Evolutionary conservation across 805 yeast genomes (phyloP).

Genomic region (Ogataea populi-albae): DNA sequence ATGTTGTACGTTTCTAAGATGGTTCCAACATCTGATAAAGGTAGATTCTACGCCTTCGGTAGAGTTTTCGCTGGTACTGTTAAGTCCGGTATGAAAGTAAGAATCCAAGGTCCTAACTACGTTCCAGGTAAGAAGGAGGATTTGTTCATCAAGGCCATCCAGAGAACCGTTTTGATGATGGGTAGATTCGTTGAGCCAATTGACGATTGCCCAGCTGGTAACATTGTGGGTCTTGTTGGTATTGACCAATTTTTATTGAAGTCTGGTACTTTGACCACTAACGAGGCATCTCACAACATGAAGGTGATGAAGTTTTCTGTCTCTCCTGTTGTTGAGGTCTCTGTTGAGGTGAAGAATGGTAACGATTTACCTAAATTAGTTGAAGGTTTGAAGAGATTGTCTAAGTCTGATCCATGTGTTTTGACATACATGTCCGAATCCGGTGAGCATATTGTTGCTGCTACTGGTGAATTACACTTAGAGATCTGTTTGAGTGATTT

Average conservation of each 20-base stretch:
- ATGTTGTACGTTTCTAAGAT: constrained; percentile 99
- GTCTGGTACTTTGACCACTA: constrained; percentile 98
- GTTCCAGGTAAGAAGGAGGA: constrained; percentile 98
- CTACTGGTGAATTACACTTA: constrained; percentile 99
- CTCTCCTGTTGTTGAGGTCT: constrained; percentile 99
- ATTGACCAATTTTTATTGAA: constrained; percentile 99
- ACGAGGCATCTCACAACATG: constrained; percentile 97
- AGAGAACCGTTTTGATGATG: constrained; percentile 99
- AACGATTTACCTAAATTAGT: constrained; percentile 98
- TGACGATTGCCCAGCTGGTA: constrained; percentile 99
- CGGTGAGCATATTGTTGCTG: constrained; percentile 99
- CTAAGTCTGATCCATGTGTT: constrained; percentile 99
- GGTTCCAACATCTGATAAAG: constrained; percentile 99
- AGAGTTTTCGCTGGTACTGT: constrained; percentile 99
- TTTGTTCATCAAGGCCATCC: constrained; percentile 93
- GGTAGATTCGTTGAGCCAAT: constrained; percentile 98
- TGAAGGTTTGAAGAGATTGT: constrained; percentile 99
- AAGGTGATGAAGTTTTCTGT: constrained; percentile 99
- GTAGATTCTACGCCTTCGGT: constrained; percentile 99
- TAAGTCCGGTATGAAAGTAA: constrained; percentile 97
- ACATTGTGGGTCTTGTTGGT: constrained; percentile 99
- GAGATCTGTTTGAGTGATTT: constrained; percentile 96
- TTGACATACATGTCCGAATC: constrained; percentile 81
- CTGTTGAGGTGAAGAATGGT: constrained; percentile 99
- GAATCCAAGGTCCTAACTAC: constrained; percentile 99